Base-by-base conservation (phyloP, 306 rosid genomes). In the Glycine soja region DNA sequence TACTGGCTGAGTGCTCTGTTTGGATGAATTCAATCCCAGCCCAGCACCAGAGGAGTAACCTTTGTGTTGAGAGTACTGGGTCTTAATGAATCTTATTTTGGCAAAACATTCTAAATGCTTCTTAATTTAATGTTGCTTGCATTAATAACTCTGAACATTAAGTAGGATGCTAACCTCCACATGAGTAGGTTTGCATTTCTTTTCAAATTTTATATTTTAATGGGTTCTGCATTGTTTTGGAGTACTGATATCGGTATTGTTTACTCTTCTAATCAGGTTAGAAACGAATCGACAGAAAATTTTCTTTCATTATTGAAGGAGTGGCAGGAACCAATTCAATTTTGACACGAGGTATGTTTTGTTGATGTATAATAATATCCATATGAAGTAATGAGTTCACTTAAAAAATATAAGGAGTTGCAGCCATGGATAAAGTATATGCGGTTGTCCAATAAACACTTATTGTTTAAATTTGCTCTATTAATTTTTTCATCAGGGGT, bases 281-380 rank as follows among this genome's bases (percentile, higher is more conserved):
- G 97, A 76, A 93, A 91, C 67, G 98, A 92, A 85, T 12, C 86
- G 0, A 97, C 98, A 0, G 97, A 94, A 19, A 88, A 88, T 61
- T 94, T 91, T 65, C 87, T 92, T 9, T 19, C 79, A 3, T 70
- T 94, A 64, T 15, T 94, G 50, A 87, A 82, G 72, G 93, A 88
- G 46, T 94, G 97, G 98, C 90, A 85, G 77, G 82, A 64, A 24
- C 8, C 6, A 42, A 2, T 36, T 36, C 4, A 36, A 36, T n/a
- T n/a, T n/a, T n/a, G n/a, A n/a, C n/a, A n/a, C n/a, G n/a, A n/a
- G n/a, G n/a, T n/a, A n/a, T n/a, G n/a, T n/a, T 36, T 2, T 36
- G 42, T 36, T 36, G 42, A 36, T 36, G 5, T 36, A 36, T 36
- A 36, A 36, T n/a, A n/a, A n/a, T n/a, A n/a, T n/a, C n/a, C n/a